Evolutionary conservation across 495 filamentous ascomycete genomes (phyloP), one percentile per base, ranked within the genome.

Genomic region (Talaromyces adpressus): DNA sequence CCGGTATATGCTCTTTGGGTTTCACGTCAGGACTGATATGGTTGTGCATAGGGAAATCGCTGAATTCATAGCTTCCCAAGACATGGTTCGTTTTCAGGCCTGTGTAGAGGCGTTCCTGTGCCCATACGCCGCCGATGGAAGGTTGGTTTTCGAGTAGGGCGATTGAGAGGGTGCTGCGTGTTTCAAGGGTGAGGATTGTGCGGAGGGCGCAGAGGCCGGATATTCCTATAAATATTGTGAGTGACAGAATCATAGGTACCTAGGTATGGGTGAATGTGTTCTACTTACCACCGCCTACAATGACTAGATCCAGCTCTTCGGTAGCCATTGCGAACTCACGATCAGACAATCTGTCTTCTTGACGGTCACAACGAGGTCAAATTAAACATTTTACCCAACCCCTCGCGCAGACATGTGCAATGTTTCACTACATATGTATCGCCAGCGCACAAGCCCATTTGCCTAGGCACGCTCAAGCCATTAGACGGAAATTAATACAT

Each of bases 91-190:
- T 84, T 59, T 84, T 85, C 23, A 93, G 81, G 9, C 86, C 86
- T 7, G 84, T 82, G 69, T 91, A 92, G 29, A 89, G 74, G 0
- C 85, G 76, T 34, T 87, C 74, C 36, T 81, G 74, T 4, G 84
- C 79, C 91, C 90, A 93, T 47, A 86, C 83, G 30, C 91, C 90
- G 7, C 90, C 91, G 27, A 92, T 69, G 0, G 84, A 81, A 11
- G 71, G 67, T 4, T 78, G 77, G 2, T 76, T 72, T 12, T 90
- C 88, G 32, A 89, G 67, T 0, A 90, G 70, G 2, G 80, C 58
- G 23, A 60, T 47, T 61, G 14, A 88, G 64, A 51, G 68, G 70
- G 29, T 85, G 84, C 58, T 86, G 73, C 57, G 85, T 64, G 9
- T 29, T 27, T 54, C 23, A 18, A 49, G 45, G 58, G 85, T 76